Percentiles rank a stretch among this genome's conserved stretches.
Conservation (phyloP, 495 filamentous ascomycete genomes). For the Penicillium tannophilum region DNA sequence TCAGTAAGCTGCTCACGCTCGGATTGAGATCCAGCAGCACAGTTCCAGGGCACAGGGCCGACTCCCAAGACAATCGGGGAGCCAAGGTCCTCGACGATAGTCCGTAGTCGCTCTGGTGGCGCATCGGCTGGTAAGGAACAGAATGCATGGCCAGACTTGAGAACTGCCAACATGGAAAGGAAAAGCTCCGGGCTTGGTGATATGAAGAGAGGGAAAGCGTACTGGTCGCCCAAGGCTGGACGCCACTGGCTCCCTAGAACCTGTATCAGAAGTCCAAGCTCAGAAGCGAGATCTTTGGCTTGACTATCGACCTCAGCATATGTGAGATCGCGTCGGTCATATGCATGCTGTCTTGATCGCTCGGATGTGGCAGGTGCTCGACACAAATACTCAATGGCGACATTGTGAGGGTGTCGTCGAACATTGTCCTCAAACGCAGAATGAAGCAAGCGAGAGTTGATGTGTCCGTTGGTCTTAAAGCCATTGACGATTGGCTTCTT, state of each 20-base stretch:
- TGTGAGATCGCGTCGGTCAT: background rate
- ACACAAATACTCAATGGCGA: background rate
- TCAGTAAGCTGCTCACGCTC: background rate
- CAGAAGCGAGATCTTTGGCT: background rate
- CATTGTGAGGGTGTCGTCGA: background rate
- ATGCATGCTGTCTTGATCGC: background rate
- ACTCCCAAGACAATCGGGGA: conserved; percentile 54
- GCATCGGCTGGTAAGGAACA: conserved; percentile 73
- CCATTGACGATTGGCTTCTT: background rate
- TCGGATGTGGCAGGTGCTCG: background rate
- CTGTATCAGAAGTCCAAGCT: background rate
- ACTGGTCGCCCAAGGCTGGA: background rate
- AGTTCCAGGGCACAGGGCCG: background rate
- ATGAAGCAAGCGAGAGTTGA: background rate
- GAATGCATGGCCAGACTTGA: conserved; percentile 76
- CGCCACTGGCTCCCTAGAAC: background rate
- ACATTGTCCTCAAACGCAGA: background rate
- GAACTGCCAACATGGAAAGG: conserved; percentile 65
- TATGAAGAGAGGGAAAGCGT: conserved; percentile 28
- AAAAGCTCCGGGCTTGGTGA: conserved; percentile 72
- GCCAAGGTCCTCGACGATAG: conserved; percentile 66
- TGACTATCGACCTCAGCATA: background rate
- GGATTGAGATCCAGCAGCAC: background rate
- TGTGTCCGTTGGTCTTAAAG: background rate
- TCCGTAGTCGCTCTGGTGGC: conserved; percentile 67